These are phyloP conservation scores for Eucalyptus marginata DNA, from an alignment of 345 rosid genomes.

Conservation along the genomic window DNA sequence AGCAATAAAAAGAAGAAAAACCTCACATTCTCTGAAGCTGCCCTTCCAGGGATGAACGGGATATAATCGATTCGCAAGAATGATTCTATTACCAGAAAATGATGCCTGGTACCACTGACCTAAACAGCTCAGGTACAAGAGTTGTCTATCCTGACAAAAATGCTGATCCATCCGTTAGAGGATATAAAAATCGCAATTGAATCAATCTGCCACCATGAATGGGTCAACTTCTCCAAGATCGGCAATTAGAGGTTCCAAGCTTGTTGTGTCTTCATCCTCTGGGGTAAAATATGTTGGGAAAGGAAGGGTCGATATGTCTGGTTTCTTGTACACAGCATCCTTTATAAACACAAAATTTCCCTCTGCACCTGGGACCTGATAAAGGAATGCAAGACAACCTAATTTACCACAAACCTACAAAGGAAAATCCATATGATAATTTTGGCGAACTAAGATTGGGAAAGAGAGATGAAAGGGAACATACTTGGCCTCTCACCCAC, in stretches of 20 bases:
- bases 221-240: slow-evolving; percentile 90
- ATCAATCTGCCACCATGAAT: slow-evolving; percentile 62
- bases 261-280: slow-evolving; percentile 46
- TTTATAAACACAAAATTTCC: slow-evolving; percentile 87
- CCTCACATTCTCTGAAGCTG: not conserved
- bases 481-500: slow-evolving; percentile 96
- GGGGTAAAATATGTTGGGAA: slow-evolving; percentile 70
- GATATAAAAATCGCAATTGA: not conserved
- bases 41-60: not conserved
- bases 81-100: not conserved
- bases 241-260: slow-evolving; percentile 47
- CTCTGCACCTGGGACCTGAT: slow-evolving; percentile 84
- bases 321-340: slow-evolving; percentile 76
- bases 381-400: not conserved
- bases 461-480: slow-evolving; percentile 2
- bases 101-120: not conserved
- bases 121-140: not conserved
- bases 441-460: not conserved
- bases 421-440: not conserved
- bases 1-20: not conserved
- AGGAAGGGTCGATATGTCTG: slow-evolving; percentile 62
- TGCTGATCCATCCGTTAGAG: not conserved
- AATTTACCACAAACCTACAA: not conserved
- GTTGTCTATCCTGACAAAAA: not conserved
- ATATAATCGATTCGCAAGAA: not conserved